These are phyloP conservation scores for Linnemannia exigua DNA, from an alignment of 192 early-diverging fungal species.

Conservation along the genomic window DNA sequence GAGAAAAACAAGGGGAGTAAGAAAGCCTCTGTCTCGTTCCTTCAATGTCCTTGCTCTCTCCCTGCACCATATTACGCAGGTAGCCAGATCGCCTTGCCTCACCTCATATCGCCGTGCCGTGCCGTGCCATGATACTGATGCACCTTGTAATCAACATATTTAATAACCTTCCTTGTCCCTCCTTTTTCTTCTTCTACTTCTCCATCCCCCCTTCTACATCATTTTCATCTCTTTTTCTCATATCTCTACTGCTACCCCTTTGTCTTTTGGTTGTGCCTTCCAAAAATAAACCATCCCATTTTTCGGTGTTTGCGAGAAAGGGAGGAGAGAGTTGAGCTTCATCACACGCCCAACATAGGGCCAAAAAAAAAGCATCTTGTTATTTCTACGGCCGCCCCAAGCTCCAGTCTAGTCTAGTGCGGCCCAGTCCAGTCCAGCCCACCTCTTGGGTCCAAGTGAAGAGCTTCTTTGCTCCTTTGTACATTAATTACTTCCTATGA, in stretches of 20 bases:
- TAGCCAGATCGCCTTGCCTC: too few species aligned
- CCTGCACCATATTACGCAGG: not conserved
- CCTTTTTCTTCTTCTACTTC: not conserved
- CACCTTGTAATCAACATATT: not conserved
- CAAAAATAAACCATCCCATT: not conserved
- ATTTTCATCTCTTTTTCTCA: not conserved
- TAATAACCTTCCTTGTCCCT: not conserved
- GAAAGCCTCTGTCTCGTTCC: not conserved
- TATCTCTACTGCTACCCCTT: not conserved
- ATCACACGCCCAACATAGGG: too few species aligned
- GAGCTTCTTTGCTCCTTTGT: not conserved
- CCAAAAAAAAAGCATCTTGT: too few species aligned
- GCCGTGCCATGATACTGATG: not conserved
- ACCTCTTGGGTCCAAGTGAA: not conserved
- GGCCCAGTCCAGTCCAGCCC: not conserved
- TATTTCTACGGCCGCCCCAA: too few species aligned
- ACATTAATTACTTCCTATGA: not conserved
- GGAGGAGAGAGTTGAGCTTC: too few species aligned
- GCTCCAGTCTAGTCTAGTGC: not conserved
- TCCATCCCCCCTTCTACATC: too few species aligned
- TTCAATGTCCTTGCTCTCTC: not conserved
- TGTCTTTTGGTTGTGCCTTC: not conserved
- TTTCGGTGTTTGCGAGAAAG: not conserved
- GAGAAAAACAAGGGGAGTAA: too few species aligned
- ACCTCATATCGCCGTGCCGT: too few species aligned